Base-by-base conservation (phyloP, 495 filamentous ascomycete species). In the Penicillium odoratum region DNA sequence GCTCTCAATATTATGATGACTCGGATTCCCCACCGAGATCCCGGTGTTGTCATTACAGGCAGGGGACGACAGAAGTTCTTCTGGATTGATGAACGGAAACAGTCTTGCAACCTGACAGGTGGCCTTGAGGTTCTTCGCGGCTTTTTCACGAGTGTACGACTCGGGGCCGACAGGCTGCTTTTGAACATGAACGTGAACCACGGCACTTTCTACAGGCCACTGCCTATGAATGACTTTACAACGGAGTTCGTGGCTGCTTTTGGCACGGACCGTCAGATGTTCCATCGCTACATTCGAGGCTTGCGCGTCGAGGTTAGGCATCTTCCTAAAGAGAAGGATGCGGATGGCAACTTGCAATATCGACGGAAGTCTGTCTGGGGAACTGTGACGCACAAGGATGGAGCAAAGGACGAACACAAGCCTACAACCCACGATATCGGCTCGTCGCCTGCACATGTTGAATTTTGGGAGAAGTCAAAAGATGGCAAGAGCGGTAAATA, bases 171-270 rank as follows among this genome's bases (percentile, higher is more conserved):
- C 5, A 56, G 72, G n/a, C 46, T 82, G 10, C 53, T 83, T 7
- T 42, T 84, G 2, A 84, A 84, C 53, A 40, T 84, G 36, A 80
- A 82, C 51, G 72, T 79, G 38, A 71, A 69, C 13, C 73, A 70
- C 33, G 73, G 61, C 0, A 70, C 78, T 1, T 78, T 84, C 63
- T 83, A 74, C 61, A 63, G 61, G 3, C 42, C 62, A 3, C 62
- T 61, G 6, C 51, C 60, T 7, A 58, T 82, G 6, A 13, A 49
- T 0, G 31, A 62, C 0, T 38, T 79, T 5, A 43, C 76, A 26
- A 2, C 51, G 0, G 65, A 67, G 4, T 65, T 67, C 45, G 1
- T 7, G 2, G 1, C 10, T 0, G 9, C 25, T 0, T 28, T 21
- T 16, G 36, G 38, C 2, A 2, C 34, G 1, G 54, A 67, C 1